These are phyloP conservation scores for Dalechampia spathulata DNA, from an alignment of 441 rosid species.

Conservation along the genomic window DNA sequence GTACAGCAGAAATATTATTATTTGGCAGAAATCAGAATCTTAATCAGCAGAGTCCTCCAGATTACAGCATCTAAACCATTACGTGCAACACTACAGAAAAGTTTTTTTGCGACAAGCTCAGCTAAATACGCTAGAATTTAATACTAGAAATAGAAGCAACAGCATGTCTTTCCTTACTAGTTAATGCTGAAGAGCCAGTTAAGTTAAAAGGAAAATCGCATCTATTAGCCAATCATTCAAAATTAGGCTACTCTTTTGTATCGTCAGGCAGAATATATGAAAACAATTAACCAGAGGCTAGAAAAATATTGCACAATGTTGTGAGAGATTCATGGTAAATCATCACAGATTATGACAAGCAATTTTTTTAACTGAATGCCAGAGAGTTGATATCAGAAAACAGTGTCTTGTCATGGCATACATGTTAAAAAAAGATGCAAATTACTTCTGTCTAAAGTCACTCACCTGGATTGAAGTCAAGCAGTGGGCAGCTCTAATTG, in stretches of 20 bases:
- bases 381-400: background rate
- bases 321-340: background rate
- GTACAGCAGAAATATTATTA: background rate
- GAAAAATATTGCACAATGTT: background rate
- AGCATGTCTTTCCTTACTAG: background rate
- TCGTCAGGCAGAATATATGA: background rate
- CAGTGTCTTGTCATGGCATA: background rate
- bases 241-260: no score
- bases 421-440: background rate
- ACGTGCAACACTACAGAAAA: background rate
- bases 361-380: no score
- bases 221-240: background rate
- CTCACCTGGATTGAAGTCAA: slow-evolving; percentile 93
- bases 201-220: background rate
- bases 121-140: background rate
- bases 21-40: background rate
- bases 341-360: background rate
- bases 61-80: background rate
- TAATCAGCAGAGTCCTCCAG: background rate
- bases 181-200: background rate
- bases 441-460: slow-evolving; percentile 7
- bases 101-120: background rate
- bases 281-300: background rate
- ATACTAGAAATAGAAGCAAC: background rate
- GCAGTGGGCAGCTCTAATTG: slow-evolving; percentile 88